These are phyloP conservation scores for Penicillium sp. DNA, from an alignment of 2,329 filamentous ascomycete species.

Conservation along the genomic window DNA sequence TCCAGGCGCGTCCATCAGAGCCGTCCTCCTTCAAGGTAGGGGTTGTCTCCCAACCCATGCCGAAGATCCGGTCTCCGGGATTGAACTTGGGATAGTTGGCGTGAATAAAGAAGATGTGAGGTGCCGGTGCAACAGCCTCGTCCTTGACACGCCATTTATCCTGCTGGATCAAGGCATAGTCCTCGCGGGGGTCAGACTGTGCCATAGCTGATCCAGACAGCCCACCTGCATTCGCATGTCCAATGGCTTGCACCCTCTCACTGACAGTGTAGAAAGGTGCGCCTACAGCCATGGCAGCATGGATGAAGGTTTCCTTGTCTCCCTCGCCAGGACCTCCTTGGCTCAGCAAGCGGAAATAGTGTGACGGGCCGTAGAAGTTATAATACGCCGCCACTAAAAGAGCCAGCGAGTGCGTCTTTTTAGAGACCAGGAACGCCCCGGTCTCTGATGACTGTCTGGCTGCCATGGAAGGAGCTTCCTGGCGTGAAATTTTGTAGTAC, in stretches of 20 bases:
- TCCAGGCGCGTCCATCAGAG: constrained; percentile 38
- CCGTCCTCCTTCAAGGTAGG: constrained; percentile 38
- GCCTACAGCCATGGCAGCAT: constrained; percentile 33
- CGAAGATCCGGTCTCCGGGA: constrained; percentile 39
- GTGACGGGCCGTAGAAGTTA: constrained; percentile 36
- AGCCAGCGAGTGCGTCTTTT: constrained; percentile 34
- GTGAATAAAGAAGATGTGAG: constrained; percentile 40
- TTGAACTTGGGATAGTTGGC: constrained; percentile 45
- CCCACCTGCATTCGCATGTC: constrained; percentile 29
- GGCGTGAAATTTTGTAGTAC: constrained; percentile 43
- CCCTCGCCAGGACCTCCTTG: constrained; percentile 41
- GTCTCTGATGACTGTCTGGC: constrained; percentile 38
- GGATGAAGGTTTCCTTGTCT: constrained; percentile 41
- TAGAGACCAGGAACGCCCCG: constrained; percentile 37
- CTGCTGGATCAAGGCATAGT: constrained; percentile 33
- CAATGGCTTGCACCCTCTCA: constrained; percentile 36
- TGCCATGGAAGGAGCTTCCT: constrained; percentile 33
- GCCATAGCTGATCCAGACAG: constrained; percentile 38
- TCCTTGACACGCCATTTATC: constrained; percentile 36
- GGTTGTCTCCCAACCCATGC: constrained; percentile 36
- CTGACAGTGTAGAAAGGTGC: constrained; percentile 38
- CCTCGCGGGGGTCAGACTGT: constrained; percentile 40
- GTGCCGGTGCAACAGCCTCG: constrained; percentile 29
- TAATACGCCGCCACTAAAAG: constrained; percentile 39
- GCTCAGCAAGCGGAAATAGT: constrained; percentile 39